phyloP scores from a whole-genome alignment of 2,329 filamentous ascomycete genomes.

The Ophiostoma novo-ulmi region DNA sequence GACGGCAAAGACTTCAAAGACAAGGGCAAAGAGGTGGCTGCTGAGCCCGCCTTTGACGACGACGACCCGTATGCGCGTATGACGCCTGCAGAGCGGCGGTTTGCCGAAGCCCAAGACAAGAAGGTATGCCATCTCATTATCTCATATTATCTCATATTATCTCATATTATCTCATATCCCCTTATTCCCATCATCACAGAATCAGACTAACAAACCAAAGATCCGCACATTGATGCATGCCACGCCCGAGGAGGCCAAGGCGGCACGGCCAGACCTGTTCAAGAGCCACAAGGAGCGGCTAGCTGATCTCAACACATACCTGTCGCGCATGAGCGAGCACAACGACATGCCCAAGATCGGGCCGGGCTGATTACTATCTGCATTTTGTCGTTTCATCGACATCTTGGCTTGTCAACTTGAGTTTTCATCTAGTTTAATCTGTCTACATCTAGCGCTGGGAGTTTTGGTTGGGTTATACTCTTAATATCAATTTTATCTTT shows the following conservation, averaged over 20 bases:
- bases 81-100: conserved; percentile 75
- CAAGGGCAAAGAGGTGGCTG: conserved; percentile 23
- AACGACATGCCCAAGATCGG: conserved; percentile 85
- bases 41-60: background rate
- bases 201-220: conserved; percentile 39
- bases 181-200: too few relatives aligned
- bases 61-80: conserved; percentile 45
- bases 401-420: too few relatives aligned
- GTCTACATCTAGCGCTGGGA: background rate
- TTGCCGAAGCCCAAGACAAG: conserved; percentile 77
- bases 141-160: background rate
- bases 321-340: conserved; percentile 89
- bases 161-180: background rate
- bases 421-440: background rate
- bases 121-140: conserved; percentile 43
- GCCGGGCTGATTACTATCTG: conserved; percentile 43
- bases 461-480: background rate
- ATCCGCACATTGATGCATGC: conserved; percentile 69
- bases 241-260: conserved; percentile 36
- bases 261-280: conserved; percentile 64
- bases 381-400: too few relatives aligned
- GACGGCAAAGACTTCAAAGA: conserved; percentile 14
- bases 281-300: conserved; percentile 98
- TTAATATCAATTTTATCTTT: background rate
- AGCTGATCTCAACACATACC: conserved; percentile 89